These are phyloP conservation scores for Arthrobotrys megalospora DNA, from an alignment of 2,329 filamentous ascomycete species.

Conservation along the genomic window DNA sequence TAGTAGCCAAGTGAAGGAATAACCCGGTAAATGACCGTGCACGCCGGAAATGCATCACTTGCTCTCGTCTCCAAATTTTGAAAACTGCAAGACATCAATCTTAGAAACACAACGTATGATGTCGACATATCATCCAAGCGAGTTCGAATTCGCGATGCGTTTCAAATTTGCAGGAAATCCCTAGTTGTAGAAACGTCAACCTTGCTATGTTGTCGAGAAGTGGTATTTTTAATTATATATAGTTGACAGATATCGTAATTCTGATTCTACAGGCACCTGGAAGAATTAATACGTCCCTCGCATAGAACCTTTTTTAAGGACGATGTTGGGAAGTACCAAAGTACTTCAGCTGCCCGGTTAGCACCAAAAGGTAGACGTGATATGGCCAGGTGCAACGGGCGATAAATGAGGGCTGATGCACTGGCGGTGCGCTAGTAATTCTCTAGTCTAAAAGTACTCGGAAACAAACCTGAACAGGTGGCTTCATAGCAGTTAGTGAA, in stretches of 20 bases:
- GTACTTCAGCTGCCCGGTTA: background rate
- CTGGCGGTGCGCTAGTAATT: conserved; percentile 43
- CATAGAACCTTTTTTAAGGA: background rate
- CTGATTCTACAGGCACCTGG: background rate
- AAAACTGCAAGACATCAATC: conserved; percentile 57
- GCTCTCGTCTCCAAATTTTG: conserved; percentile 57
- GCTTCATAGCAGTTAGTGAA: background rate
- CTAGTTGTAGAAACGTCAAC: conserved; percentile 19
- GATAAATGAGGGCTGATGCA: conserved; percentile 26
- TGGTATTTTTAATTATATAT: background rate
- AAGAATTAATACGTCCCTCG: background rate
- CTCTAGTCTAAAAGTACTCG: background rate
- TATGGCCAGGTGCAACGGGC: conserved; percentile 12
- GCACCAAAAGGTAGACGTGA: conserved; percentile 3
- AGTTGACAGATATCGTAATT: conserved; percentile 11
- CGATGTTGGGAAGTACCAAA: conserved; percentile 8
- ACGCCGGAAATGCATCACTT: conserved; percentile 41
- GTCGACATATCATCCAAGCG: conserved; percentile 31
- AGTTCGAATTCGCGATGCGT: conserved; percentile 21
- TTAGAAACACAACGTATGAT: conserved; percentile 51
- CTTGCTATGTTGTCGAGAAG: background rate
- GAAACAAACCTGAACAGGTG: background rate
- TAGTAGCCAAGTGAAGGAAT: conserved; percentile 2
- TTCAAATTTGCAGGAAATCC: conserved; percentile 12
- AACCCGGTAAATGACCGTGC: conserved; percentile 44